Base-by-base conservation (phyloP, 2,329 filamentous ascomycete genomes). In the Trichoderma simmonsii region DNA sequence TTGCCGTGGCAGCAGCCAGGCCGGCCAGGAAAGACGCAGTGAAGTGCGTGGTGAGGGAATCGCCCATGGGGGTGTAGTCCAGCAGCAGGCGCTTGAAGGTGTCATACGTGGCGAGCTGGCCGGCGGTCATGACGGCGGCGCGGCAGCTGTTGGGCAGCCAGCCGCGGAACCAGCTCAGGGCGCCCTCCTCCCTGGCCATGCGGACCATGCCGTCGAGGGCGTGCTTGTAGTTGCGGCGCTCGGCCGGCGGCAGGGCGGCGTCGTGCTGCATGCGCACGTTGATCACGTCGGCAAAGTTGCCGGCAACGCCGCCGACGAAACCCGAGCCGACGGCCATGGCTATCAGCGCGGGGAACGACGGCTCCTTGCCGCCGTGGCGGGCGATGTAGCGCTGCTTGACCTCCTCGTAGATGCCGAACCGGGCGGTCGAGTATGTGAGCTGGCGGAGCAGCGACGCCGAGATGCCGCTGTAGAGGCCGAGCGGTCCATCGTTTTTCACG, bases 201-300 rank as follows among this genome's bases (percentile, higher is more conserved):
- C 93, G 90, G 30, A 92, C 83, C 77, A 98, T 86, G 32, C 96
- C 96, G 79, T 98, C 91, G 62, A 98, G 81, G 3, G 95, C 96
- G 81, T 98, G 89, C 74, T 90, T 91, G 84, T 99, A 99, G 82
- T 97, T 96, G 71, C 95, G 89, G 62, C 93, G 90, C 78, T 97
- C 85, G 6, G 87, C 87, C 1, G 83, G 78, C 0, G 94, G 92
- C 1, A 98, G 89, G 0, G 94, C 90, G 3, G 93, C 91, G 78
- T 91, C 96, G 83, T 97, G 93, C 84, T 99, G 96, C 96, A 99
- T 99, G 75, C 96, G 93, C 64, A 99, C 96, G 82, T 99, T 99
- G 78, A 98, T 87, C 39, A 99, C 94, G 81, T 99, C 96, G 75
- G 95, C 95, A 3, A 95, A 94, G 83, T 98, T 99, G 75, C 96